Base-by-base conservation (phyloP, 2,329 filamentous ascomycete genomes). In the Fusarium veterinarium region DNA sequence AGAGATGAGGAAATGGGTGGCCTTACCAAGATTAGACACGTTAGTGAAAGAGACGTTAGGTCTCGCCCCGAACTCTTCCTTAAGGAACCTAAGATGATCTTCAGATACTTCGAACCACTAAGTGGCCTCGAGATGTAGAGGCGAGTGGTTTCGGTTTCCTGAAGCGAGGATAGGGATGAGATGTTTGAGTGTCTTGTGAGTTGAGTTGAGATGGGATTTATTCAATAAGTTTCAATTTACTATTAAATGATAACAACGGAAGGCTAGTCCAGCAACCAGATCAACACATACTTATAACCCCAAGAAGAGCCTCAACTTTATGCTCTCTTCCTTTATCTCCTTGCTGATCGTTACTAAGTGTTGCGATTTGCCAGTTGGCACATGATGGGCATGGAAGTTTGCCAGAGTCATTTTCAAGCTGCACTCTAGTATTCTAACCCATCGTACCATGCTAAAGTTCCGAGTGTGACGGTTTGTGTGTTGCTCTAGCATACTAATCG, bases 301-400 rank as follows among this genome's bases (percentile, higher is more conserved):
- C 31, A 6, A 20, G 3, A 16, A 13, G 10, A 52, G 11, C n/a
- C 23, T 20, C 8, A 6, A 17, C 4, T 20, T 13, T 31, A n/a
- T 25, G 28, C 10, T 28, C 30, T 33, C 23, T 30, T 31, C 10
- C 1, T n/a, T 19, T 20, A 4, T 6, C 17, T 6, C 8, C 25
- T 23, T 35, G 19, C 20, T 46, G 13, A 35, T 33, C 4, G 25
- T 53, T 20, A n/a, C 31, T 28, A 28, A 17, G 25, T 35, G 23
- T 28, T 30, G n/a, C 12, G 20, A 37, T 69, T 69, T 69, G 66
- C 35, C 38, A 28, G 14, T 42, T 19, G 33, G 13, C 40, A 41
- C 37, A 42, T 64, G 40, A 33, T 19, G 10, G 25, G 14, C 6
- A 2, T 64, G 20, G 28, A 45, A 35, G 49, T 69, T 69, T 69